Conservation (phyloP, 768 basidiomycete species). For the Lyophyllum shimeji region DNA sequence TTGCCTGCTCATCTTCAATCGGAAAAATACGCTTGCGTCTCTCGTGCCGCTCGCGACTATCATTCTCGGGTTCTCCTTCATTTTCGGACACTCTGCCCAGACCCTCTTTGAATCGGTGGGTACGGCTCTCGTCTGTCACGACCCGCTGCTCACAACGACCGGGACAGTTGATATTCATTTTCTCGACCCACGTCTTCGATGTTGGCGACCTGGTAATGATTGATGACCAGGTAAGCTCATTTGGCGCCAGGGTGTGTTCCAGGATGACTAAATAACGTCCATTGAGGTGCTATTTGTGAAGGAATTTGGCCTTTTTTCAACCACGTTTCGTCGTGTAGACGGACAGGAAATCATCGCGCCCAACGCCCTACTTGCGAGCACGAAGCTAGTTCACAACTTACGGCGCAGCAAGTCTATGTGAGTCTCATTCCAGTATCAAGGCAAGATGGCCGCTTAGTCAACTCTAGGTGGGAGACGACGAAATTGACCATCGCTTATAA, state of each 20-base stretch:
- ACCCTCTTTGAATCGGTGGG: conserved; percentile 75
- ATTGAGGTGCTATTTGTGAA: conserved; percentile 50
- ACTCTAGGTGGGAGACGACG: conserved; percentile 64
- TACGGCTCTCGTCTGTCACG: conserved; percentile 2
- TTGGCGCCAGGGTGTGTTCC: background rate
- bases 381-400: conserved; percentile 78
- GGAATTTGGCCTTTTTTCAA: conserved; percentile 81
- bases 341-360: conserved; percentile 81
- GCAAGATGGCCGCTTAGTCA: background rate
- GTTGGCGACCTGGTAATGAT: conserved; percentile 84
- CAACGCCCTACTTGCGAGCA: conserved; percentile 65
- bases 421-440: conserved; percentile 19
- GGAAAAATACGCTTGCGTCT: conserved; percentile 61
- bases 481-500: conserved; percentile 63
- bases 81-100: conserved; percentile 81
- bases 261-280: background rate
- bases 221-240: conserved; percentile 55
- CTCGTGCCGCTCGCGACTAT: conserved; percentile 80
- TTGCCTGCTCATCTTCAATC: conserved; percentile 75
- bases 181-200: conserved; percentile 84
- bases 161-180: conserved; percentile 75
- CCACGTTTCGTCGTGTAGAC: conserved; percentile 76
- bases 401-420: conserved; percentile 75
- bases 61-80: conserved; percentile 81
- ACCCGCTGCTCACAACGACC: background rate